phyloP scores from a whole-genome alignment of 2,329 filamentous ascomycete genomes.

The Bipolaris zeicola region DNA sequence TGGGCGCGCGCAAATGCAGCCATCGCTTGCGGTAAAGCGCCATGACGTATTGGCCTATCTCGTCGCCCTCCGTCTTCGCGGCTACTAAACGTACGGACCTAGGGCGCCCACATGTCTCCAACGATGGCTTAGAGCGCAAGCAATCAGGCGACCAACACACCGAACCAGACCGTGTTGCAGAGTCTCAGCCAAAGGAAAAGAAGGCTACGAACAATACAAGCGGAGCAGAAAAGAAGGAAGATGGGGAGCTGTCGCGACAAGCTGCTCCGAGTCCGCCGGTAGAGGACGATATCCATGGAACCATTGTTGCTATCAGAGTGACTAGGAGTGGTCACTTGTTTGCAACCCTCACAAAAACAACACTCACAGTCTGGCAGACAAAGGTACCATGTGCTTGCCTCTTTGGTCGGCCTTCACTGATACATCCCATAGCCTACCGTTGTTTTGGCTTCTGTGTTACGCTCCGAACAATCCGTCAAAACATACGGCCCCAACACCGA shows the following conservation, averaged over 20 bases:
- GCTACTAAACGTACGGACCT: constrained; percentile 69
- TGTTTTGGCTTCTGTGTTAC: constrained; percentile 81
- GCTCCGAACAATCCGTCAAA: constrained; percentile 77
- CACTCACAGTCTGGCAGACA: constrained; percentile 95
- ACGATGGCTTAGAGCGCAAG: constrained; percentile 58
- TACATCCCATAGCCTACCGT: constrained; percentile 72
- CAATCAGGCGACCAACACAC: constrained; percentile 28
- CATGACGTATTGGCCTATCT: constrained; percentile 89
- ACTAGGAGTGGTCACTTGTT: constrained; percentile 83
- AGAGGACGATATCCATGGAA: constrained; percentile 57
- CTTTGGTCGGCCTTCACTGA: constrained; percentile 24
- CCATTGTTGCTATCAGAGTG: constrained; percentile 76
- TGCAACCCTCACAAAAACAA: constrained; percentile 81
- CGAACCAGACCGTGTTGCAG: constrained; percentile 18
- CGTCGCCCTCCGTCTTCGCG: constrained; percentile 81
- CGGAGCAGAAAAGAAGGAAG: constrained; percentile 18
- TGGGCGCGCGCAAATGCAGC: constrained; percentile 46
- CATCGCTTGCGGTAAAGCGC: constrained; percentile 46
- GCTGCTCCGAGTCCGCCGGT: constrained; percentile 19
- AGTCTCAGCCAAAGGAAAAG: constrained; percentile 18
- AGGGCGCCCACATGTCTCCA: constrained; percentile 62
- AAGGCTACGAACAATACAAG: constrained; percentile 9
- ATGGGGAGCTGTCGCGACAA: constrained; percentile 8
- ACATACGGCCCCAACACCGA: constrained; percentile 86
- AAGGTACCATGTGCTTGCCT: constrained; percentile 65